Evolutionary conservation across 148 eudicot genomes (phyloP), one percentile per base, ranked within the genome.

Genomic region (Diospyros lotus): DNA sequence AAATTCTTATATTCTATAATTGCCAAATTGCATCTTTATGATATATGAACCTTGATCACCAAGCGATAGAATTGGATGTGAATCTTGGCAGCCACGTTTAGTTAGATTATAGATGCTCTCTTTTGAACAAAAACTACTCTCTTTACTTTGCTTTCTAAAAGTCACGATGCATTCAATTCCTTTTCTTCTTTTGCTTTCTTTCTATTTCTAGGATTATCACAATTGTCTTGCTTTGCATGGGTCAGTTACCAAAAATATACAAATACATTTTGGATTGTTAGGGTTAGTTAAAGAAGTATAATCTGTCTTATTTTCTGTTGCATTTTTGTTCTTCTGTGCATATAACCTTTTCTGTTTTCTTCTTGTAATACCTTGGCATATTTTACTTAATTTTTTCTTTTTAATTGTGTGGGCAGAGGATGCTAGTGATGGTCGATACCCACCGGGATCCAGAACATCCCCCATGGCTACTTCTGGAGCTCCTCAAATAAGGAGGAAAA

Each of bases 361-460:
- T 28, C 28, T 28, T 28, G 28, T 28, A 28, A 28, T 28, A 28
- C 28, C 28, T 28, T 28, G 28, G 28, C 28, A 28, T 28, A 28
- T 28, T 28, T 28, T 28, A 28, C 28, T 28, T 28, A 28, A 28
- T 28, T 28, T 28, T 28, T 28, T 28, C 28, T 28, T 28, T 28
- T 28, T 28, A 28, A 28, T 28, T 28, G 28, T 28, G 28, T 28
- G 66, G 71, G 73, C 88, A 89, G 98, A 91, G 76, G 83, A 84
- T 78, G 90, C 79, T 6, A 84, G 87, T 77, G 90, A 85, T 81
- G 92, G 92, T 44, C 82, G 86, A 43, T 81, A 79, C 78, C 87
- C 86, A 56, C 86, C 80, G 54, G 78, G 86, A 66, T 76, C 87
- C 9, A 86, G 56, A 74, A 77, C 75, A n/a, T 75, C 84, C 46